Evolutionary conservation across 2,329 filamentous ascomycete genomes (phyloP).

Genomic region (Pseudogymnoascus sp.): DNA sequence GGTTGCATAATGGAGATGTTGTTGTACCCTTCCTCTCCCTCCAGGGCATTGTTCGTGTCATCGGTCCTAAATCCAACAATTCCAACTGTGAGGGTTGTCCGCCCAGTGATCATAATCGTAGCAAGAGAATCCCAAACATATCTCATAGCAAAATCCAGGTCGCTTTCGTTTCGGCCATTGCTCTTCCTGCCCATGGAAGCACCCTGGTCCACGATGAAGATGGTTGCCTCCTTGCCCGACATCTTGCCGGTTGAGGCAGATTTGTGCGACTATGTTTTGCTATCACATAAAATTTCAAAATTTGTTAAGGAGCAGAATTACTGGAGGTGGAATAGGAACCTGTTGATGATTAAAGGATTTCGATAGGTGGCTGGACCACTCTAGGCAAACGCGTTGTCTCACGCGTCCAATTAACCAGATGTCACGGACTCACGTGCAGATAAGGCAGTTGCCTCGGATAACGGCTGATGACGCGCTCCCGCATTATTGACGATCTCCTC

Average conservation of each 20-base stretch:
- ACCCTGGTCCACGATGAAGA: slow-evolving; percentile 87
- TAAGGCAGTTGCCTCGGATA: slow-evolving; percentile 6
- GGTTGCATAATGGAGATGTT: slow-evolving; percentile 76
- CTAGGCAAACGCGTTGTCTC: slow-evolving; percentile 4
- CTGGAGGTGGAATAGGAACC: not conserved
- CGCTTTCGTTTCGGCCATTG: slow-evolving; percentile 64
- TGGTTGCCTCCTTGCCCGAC: slow-evolving; percentile 86
- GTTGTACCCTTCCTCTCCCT: slow-evolving; percentile 65
- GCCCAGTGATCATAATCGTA: slow-evolving; percentile 56
- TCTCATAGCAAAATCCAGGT: slow-evolving; percentile 82
- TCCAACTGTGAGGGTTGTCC: slow-evolving; percentile 69
- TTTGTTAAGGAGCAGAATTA: not conserved
- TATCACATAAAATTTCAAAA: not conserved
- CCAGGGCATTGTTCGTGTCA: slow-evolving; percentile 60
- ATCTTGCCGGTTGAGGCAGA: slow-evolving; percentile 41
- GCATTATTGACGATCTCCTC: not conserved
- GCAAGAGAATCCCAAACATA: slow-evolving; percentile 95
- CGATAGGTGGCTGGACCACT: slow-evolving; percentile 12
- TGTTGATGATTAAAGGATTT: not conserved
- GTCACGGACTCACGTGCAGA: slow-evolving; percentile 19
- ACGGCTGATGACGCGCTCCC: slow-evolving; percentile 7
- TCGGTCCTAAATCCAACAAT: slow-evolving; percentile 80
- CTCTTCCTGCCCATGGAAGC: slow-evolving; percentile 70
- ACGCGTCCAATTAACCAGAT: slow-evolving; percentile 7
- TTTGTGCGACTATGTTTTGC: not conserved